Evolutionary conservation across 2,329 filamentous ascomycete genomes (phyloP), one percentile per base, ranked within the genome.

Genomic region (Pseudopithomyces chartarum): DNA sequence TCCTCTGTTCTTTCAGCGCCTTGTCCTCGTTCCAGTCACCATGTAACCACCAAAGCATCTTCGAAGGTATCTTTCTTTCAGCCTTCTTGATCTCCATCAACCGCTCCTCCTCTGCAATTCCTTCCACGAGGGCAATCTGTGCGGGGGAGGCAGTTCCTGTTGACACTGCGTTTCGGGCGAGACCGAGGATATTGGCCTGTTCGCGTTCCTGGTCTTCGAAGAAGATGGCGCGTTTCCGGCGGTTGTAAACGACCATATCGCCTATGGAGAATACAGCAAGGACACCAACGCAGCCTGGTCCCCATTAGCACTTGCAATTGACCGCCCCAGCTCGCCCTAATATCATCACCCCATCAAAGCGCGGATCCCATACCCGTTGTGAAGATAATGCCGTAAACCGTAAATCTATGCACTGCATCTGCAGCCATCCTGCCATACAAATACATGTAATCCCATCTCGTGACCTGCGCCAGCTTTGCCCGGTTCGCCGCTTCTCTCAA

Each of bases 181-280:
- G 72, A 45, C 73, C 70, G 40, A 84, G 69, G 36, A 78, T 76
- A 50, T 68, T 71, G 49, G 74, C 75, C 45, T 74, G 75, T 65
- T 80, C 70, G 46, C 75, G 76, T 63, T 82, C 77, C 66, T 87
- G 77, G 58, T 82, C 76, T 43, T 77, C 82, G 60, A 87, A 81
- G 80, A 82, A 90, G 60, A 88, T 84, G 36, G 80, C 80, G 55
- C 84, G 80, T 78, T 88, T 87, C 56, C 84, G 81, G 54, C 87
- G 83, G 73, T 90, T 90, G 77, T 89, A 87, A 57, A 88, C 75
- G 56, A 89, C 81, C 80, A 90, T 84, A 67, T 88, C 87, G 57
- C 84, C 81, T 61, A 88, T 81, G 10, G 87, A 86, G 71, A 88
- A 88, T 38, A 85, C 80, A 36, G 86, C 86, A 43, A 89, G 82